Base-by-base conservation (phyloP, 768 basidiomycete genomes). In the Russula emetica region DNA sequence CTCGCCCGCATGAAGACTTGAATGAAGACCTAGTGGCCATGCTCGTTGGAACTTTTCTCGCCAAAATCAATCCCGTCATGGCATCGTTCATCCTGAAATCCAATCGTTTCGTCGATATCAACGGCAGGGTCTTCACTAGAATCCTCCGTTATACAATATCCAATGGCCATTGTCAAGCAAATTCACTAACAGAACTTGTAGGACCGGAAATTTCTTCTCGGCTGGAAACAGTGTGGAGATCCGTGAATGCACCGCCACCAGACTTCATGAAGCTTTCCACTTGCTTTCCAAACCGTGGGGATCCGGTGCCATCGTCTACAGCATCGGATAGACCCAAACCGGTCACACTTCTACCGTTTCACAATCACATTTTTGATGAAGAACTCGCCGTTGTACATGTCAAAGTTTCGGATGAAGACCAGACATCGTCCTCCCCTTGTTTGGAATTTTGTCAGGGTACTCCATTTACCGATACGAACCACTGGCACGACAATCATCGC, bases 401-500 rank as follows among this genome's bases (percentile, higher is more conserved):
- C 26, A 61, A 68, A 4, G 62, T 71, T 28, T 69, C 64, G 4
- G 71, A 70, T 1, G 69, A 66, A 28, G 65, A 70, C 4, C 69
- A 63, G 8, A 62, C 55, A 2, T 53, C 28, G 3, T 14, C 60
- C 22, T 22, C 61, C 0, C 50, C 62, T 1, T 74, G 72, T 53
- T 73, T 80, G 52, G 75, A 78, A 52, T 80, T 82, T 67, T 77
- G 74, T 2, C 66, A 64, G 7, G 76, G 74, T 11, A 74, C 73
- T 10, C 67, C 76, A 10, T 84, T 83, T 71, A 69, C 73, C 6
- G 87, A 87, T 66, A 78, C 76, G 0, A 76, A 72, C 20, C 86
- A 86, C 68, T 87, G 87, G 87, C 86, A 87, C 67, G 82, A 78
- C 59, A 71, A 74, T 58, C 71, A 72, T 47, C 79, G 73, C 36